phyloP scores from a whole-genome alignment of 2,329 filamentous ascomycete species.

The Ophiocordyceps sinensis region DNA sequence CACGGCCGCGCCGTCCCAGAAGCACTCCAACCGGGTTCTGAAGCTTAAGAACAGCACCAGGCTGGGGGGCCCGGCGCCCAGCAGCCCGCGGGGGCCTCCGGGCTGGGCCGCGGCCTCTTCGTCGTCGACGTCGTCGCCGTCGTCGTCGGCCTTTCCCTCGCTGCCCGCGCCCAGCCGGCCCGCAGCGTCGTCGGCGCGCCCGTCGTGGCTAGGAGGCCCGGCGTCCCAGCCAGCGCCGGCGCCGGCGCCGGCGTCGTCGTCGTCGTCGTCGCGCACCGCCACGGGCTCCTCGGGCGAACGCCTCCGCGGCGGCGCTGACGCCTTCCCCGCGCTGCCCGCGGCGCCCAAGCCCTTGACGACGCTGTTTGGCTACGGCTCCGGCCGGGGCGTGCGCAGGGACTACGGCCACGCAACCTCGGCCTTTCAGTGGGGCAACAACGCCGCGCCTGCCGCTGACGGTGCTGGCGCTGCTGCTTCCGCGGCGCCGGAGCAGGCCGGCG shows the following conservation, averaged over 20 bases:
- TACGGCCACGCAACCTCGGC: slow-evolving; percentile 31
- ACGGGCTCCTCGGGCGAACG: slow-evolving; percentile 12
- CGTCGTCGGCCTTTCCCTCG: slow-evolving; percentile 28
- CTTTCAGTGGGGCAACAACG: slow-evolving; percentile 35
- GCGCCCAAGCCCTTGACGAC: slow-evolving; percentile 55
- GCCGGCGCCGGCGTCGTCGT: too few relatives aligned
- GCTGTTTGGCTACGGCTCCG: slow-evolving; percentile 45
- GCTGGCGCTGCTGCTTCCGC: slow-evolving; percentile 7
- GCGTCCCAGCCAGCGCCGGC: slow-evolving; percentile 11
- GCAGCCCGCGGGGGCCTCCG: slow-evolving; percentile 4
- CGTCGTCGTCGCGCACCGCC: slow-evolving; percentile 25
- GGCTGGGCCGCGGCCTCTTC: slow-evolving; percentile 10
- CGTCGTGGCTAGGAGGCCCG: too few relatives aligned
- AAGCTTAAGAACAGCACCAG: slow-evolving; percentile 45
- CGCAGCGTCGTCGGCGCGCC: slow-evolving; percentile 3
- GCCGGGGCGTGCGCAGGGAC: slow-evolving; percentile 39
- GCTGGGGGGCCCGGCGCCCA: slow-evolving; percentile 18
- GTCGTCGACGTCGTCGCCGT: slow-evolving; percentile 3
- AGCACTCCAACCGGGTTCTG: slow-evolving; percentile 39
- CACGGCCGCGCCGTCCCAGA: slow-evolving; percentile 25
- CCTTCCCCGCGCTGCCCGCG: slow-evolving; percentile 70
- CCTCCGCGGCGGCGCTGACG: slow-evolving; percentile 36
- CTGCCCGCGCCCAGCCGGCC: slow-evolving; percentile 17
- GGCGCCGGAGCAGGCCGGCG: slow-evolving; percentile 13
- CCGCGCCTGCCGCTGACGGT: slow-evolving; percentile 5